Evolutionary conservation across 176 grass and related monocot genomes (phyloP).

Genomic region (Triticum dicoccoides): DNA sequence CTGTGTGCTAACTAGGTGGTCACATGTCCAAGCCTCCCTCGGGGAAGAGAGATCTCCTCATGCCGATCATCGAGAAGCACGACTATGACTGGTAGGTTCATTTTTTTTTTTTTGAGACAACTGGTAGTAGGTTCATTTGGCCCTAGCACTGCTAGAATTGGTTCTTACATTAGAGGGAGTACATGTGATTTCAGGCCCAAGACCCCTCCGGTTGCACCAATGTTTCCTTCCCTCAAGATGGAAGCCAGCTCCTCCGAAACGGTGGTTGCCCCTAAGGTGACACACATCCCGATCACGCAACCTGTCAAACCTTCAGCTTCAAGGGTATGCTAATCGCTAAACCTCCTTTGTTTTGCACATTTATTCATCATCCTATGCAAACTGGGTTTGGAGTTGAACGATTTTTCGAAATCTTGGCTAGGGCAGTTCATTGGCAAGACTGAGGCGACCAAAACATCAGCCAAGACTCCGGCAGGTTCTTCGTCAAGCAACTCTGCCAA

Average conservation of each 20-base stretch:
- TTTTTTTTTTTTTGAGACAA: too few species aligned
- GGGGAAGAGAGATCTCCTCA: constrained; percentile 38
- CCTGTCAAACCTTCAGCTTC: constrained; percentile 34
- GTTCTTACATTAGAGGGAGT: neutral
- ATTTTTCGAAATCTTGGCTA: neutral
- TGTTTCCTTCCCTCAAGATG: constrained; percentile 61
- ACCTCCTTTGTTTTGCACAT: neutral
- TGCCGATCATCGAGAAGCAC: constrained; percentile 45
- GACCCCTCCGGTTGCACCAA: constrained; percentile 40
- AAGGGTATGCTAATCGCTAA: constrained; percentile 32
- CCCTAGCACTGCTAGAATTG: neutral
- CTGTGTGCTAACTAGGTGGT: constrained; percentile 25
- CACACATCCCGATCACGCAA: neutral
- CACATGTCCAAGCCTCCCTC: constrained; percentile 19
- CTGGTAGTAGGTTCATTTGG: too few species aligned
- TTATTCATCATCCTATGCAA: neutral
- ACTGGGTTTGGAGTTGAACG: neutral
- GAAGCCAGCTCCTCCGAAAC: constrained; percentile 17
- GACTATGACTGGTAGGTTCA: constrained; percentile 54
- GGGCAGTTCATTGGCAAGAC: neutral
- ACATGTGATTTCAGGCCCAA: constrained; percentile 40
- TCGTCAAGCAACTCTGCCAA: neutral
- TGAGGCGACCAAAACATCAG: neutral
- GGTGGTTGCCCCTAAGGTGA: constrained; percentile 26
- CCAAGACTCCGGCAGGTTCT: neutral